Percentiles rank a stretch among this genome's conserved stretches.
These are phyloP conservation scores for Globisporangium parvum DNA, from an alignment of 352 stramenopile genomes.

Conservation along the genomic window DNA sequence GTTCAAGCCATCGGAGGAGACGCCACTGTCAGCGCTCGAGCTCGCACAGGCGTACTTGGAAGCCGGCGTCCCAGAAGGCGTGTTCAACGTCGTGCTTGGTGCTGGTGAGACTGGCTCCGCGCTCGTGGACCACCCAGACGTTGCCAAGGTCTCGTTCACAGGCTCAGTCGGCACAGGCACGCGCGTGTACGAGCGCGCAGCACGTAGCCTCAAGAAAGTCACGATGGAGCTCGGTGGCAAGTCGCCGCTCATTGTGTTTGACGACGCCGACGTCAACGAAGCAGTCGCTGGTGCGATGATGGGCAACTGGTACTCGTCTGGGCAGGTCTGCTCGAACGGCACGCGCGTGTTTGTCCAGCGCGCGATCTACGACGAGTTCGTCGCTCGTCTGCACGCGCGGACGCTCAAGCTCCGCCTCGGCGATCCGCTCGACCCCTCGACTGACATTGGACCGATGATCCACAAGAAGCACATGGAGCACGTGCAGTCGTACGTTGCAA, in stretches of 20 bases:
- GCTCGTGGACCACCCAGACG: slow-evolving; percentile 40
- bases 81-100: slow-evolving; percentile 79
- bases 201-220: slow-evolving; percentile 77
- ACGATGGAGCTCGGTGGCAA: slow-evolving; percentile 90
- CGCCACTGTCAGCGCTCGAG: slow-evolving; percentile 63
- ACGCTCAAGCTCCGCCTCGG: slow-evolving; percentile 74
- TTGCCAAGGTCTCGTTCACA: slow-evolving; percentile 86
- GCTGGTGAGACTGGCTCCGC: slow-evolving; percentile 48
- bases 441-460: slow-evolving; percentile 87
- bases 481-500: slow-evolving; percentile 66
- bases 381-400: slow-evolving; percentile 70
- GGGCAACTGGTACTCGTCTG: slow-evolving; percentile 84
- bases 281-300: slow-evolving; percentile 80
- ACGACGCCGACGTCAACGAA: slow-evolving; percentile 77
- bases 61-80: slow-evolving; percentile 59
- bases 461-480: slow-evolving; percentile 70
- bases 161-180: slow-evolving; percentile 69
- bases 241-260: slow-evolving; percentile 84
- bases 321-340: slow-evolving; percentile 88
- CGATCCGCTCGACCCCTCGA: slow-evolving; percentile 73
- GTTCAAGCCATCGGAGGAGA: slow-evolving; percentile 90
- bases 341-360: slow-evolving; percentile 88
- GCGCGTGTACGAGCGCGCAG: slow-evolving; percentile 63
- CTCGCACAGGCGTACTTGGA: slow-evolving; percentile 65
- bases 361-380: slow-evolving; percentile 77